These are phyloP conservation scores for Davidsoniella virescens DNA, from an alignment of 2,329 filamentous ascomycete genomes.

Conservation along the genomic window DNA sequence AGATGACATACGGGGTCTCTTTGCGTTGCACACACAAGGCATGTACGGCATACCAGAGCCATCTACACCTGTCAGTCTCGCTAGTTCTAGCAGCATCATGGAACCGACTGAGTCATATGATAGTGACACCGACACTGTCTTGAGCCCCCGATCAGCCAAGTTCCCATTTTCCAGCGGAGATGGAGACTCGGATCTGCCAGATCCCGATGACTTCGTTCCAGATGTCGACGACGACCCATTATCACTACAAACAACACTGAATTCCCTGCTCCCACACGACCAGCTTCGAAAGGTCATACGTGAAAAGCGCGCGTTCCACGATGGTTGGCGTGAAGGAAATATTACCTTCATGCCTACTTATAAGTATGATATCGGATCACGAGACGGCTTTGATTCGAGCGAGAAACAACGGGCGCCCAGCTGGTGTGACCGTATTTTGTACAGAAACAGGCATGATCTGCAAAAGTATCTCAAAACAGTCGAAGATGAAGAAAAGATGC, in stretches of 20 bases:
- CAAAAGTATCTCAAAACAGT: constrained; percentile 46
- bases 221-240: constrained; percentile 63
- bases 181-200: constrained; percentile 26
- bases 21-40: constrained; percentile 67
- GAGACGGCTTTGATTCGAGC: constrained; percentile 83
- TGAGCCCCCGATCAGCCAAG: constrained; percentile 9
- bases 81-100: constrained; percentile 17
- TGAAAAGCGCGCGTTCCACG: constrained; percentile 64
- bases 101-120: constrained; percentile 12
- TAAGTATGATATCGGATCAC: constrained; percentile 92
- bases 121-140: constrained; percentile 14
- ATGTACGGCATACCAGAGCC: constrained; percentile 43
- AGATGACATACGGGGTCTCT: constrained; percentile 70
- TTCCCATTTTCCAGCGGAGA: constrained; percentile 7
- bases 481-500: constrained; percentile 46
- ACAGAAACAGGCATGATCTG: constrained; percentile 57
- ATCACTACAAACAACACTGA: constrained; percentile 74
- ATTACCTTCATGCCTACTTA: constrained; percentile 89
- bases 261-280: constrained; percentile 78
- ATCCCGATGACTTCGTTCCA: constrained; percentile 49
- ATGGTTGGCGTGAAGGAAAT: constrained; percentile 80
- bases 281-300: constrained; percentile 64
- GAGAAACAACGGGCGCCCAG: constrained; percentile 86
- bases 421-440: constrained; percentile 94
- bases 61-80: constrained; percentile 18